Evolutionary conservation across 2,329 filamentous ascomycete species (phyloP), one percentile per base, ranked within the genome.

Genomic region (Beauveria brongniartii): DNA sequence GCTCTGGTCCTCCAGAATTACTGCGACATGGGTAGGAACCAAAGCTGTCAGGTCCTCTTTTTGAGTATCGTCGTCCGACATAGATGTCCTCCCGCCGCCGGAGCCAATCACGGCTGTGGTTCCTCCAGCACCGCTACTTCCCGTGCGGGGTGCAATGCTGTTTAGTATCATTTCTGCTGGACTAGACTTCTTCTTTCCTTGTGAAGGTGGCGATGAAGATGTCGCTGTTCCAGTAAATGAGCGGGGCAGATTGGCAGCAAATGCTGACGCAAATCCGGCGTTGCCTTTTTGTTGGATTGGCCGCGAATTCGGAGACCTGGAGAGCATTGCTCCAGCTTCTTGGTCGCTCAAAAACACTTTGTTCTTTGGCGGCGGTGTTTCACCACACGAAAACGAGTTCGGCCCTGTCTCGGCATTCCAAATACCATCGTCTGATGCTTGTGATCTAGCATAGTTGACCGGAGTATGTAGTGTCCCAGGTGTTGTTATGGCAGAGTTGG

Each of bases 121-220:
- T 20, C 72, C 73, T 16, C 77, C 79, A 77, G 80, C 82, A 0
- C 78, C 79, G 9, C 83, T 77, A 63, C 79, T 82, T 37, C 69
- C 43, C 14, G 22, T 68, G 18, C 46, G 55, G 3, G 81, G 77
- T 1, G 81, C 77, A 20, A 87, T 71, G 50, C 78, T 84, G 63
- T 75, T 79, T 26, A 86, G 70, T 51, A 86, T 80, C 18, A 79
- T 82, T 64, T 88, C 86, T 0, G 82, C 83, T 6, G 85, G 85
- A 63, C 84, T 88, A 4, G 80, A 80, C 41, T 80, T 79, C 70
- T 88, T 88, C 40, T 71, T 75, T 14, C 69, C 68, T 14, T 70
- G 75, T 47, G 70, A 75, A 12, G 74, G 78, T 30, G 76, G 81
- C 22, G 78, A 82, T 18, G 76, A 77, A 22, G 76, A 75, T n/a